Percentiles rank a stretch among this genome's conserved stretches.
Evolutionary conservation across 129 eudicot genomes (phyloP).

Genomic region (Deinandra increscens): DNA sequence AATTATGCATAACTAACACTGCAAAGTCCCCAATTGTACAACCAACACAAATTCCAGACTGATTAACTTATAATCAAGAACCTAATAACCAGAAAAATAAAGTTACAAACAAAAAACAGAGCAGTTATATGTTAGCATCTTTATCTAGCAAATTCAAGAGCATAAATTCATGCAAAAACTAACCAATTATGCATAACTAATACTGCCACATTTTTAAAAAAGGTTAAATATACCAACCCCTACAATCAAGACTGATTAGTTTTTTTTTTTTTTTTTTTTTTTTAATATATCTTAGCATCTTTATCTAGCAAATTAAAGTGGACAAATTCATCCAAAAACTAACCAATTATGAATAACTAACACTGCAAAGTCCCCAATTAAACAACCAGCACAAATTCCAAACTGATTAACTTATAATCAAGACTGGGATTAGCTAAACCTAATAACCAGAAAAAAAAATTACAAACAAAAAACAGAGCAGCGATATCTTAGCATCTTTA

Average conservation of each 20-base stretch:
- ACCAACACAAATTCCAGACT: background rate
- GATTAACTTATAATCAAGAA: too few relatives aligned
- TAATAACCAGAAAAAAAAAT: too few relatives aligned
- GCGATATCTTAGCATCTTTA: too few relatives aligned
- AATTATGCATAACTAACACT: background rate
- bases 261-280: too few relatives aligned
- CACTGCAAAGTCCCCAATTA: background rate
- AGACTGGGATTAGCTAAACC: too few relatives aligned
- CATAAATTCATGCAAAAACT: too few relatives aligned
- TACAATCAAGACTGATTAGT: background rate
- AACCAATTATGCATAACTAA: too few relatives aligned
- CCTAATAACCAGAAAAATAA: background rate
- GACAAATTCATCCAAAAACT: background rate
- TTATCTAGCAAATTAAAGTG: background rate
- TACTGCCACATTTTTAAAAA: too few relatives aligned
- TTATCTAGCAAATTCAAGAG: too few relatives aligned
- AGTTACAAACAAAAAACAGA: background rate
- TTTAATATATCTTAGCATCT: background rate
- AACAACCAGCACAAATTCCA: background rate
- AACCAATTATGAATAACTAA: background rate
- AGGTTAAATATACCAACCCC: too few relatives aligned
- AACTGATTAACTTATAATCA: too few relatives aligned
- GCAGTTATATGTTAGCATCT: background rate
- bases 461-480: too few relatives aligned
- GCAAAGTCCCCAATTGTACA: background rate